These are phyloP conservation scores for Dactylonectria macrodidyma DNA, from an alignment of 2,329 filamentous ascomycete species.

Conservation along the genomic window DNA sequence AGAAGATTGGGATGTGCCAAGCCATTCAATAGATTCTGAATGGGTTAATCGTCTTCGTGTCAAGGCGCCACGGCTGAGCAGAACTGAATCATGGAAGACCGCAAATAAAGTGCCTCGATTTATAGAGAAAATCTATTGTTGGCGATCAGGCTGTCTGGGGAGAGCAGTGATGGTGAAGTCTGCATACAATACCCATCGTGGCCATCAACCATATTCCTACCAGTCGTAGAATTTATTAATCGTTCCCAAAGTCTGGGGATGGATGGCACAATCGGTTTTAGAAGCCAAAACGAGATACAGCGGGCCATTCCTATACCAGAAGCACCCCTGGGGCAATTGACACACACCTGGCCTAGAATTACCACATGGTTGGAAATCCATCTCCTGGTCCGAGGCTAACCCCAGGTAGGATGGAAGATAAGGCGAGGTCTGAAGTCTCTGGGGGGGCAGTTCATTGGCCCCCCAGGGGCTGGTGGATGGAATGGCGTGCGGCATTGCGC, in stretches of 20 bases:
- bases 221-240: neutral
- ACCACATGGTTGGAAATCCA: constrained; percentile 17
- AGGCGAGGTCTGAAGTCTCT: constrained; percentile 41
- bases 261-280: neutral
- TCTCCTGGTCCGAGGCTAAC: constrained; percentile 41
- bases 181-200: neutral
- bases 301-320: neutral
- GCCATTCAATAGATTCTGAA: neutral
- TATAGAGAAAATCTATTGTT: neutral
- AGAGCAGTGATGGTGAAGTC: neutral
- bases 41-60: neutral
- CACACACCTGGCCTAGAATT: constrained; percentile 21
- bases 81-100: neutral
- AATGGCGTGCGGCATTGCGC: constrained; percentile 36
- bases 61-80: neutral
- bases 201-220: neutral
- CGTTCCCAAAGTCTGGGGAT: neutral
- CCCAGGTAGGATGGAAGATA: constrained; percentile 47
- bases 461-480: constrained; percentile 18
- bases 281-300: neutral
- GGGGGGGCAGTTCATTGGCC: constrained; percentile 35
- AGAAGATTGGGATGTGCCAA: neutral
- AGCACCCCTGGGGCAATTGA: constrained; percentile 1
- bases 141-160: neutral
- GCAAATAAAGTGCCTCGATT: neutral